These are phyloP conservation scores for Bocquillonia castaneifolia DNA, from an alignment of 441 rosid species.

Conservation along the genomic window DNA sequence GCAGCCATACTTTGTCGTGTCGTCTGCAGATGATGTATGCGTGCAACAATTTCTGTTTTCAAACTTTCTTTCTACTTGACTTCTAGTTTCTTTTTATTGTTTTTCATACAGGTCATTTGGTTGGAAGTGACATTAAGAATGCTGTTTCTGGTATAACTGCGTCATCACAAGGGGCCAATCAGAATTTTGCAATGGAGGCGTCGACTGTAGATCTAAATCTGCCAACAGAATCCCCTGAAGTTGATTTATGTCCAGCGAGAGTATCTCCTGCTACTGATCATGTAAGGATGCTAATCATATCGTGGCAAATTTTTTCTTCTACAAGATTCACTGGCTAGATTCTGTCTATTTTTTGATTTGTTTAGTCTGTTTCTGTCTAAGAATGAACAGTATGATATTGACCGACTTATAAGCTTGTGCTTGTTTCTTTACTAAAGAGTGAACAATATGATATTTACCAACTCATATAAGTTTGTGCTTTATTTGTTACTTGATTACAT, in stretches of 20 bases:
- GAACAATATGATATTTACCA: too few species aligned
- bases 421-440: neutral
- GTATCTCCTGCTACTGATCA: conserved; percentile 14
- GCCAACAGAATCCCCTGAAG: conserved; percentile 17
- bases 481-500: too few species aligned
- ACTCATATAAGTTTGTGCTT: too few species aligned
- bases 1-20: conserved; percentile 42
- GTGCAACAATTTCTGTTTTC: conserved; percentile 17
- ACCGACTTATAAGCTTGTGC: neutral
- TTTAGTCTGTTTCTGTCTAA: neutral
- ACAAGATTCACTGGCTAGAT: neutral
- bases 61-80: conserved; percentile 25
- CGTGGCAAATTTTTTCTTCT: neutral
- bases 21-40: conserved; percentile 33
- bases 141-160: conserved; percentile 53
- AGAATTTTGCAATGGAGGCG: conserved; percentile 28
- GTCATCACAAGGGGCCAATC: conserved; percentile 39
- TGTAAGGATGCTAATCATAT: conserved; percentile 35
- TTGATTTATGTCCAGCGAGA: conserved; percentile 23
- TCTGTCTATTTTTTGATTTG: neutral
- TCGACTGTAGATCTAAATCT: conserved; percentile 33
- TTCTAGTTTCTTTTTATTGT: conserved; percentile 30
- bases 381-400: neutral
- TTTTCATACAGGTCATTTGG: conserved; percentile 44
- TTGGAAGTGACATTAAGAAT: conserved; percentile 44